phyloP scores from a whole-genome alignment of 768 basidiomycete species.

The Pisolithus marmoratus region DNA sequence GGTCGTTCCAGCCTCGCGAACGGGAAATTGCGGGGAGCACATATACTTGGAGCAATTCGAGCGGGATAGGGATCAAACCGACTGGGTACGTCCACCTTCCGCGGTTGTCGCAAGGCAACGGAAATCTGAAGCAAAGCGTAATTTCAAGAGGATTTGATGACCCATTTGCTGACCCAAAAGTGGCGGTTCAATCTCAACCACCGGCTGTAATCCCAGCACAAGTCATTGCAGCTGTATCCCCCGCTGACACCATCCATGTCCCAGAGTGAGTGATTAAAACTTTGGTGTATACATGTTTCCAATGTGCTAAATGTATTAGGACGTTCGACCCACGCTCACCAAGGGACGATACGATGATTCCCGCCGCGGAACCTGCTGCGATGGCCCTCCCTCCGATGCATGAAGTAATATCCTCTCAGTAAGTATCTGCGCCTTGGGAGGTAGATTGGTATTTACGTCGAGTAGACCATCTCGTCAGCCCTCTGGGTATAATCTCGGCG shows the following conservation, averaged over 20 bases:
- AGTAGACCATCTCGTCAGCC: conserved; percentile 13
- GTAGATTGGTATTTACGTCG: background rate
- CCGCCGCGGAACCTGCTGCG: conserved; percentile 18
- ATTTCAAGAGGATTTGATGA: conserved; percentile 19
- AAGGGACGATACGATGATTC: conserved; percentile 24
- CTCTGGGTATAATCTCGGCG: conserved; percentile 12
- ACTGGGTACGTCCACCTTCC: conserved; percentile 13
- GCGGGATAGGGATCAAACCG: conserved; percentile 15
- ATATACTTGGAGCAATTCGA: conserved; percentile 27
- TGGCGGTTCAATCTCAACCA: conserved; percentile 1
- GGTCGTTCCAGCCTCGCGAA: conserved; percentile 19
- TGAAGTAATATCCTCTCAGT: conserved; percentile 27
- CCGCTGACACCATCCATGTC: conserved; percentile 24
- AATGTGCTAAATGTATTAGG: conserved; percentile 1
- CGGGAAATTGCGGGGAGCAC: conserved; percentile 26
- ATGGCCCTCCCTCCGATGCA: conserved; percentile 29
- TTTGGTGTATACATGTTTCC: background rate
- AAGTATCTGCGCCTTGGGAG: background rate
- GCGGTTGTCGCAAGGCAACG: conserved; percentile 3
- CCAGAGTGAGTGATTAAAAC: conserved; percentile 21
- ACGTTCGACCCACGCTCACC: conserved; percentile 26
- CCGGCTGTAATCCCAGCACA: conserved; percentile 6
- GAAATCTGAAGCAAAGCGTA: background rate
- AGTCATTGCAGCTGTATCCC: conserved; percentile 12
- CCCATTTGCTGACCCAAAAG: conserved; percentile 20